Conservation (phyloP, 176 grass and related monocot species). For the Carex myosuroides region DNA sequence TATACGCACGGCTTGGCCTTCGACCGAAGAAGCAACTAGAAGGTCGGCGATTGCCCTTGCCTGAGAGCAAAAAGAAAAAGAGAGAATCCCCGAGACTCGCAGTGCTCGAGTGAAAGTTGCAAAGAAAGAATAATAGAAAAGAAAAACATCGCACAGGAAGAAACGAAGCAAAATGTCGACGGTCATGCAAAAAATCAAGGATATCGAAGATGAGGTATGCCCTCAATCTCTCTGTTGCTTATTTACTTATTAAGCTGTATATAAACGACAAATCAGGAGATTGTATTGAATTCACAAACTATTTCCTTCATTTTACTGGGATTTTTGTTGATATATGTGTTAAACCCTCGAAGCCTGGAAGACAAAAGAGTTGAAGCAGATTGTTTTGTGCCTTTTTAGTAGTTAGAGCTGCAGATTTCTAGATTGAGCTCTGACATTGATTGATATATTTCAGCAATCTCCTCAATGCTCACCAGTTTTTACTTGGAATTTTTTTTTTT, state of each 20-base stretch:
- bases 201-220: conserved; percentile 96
- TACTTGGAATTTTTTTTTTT: neutral
- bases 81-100: neutral
- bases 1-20: neutral
- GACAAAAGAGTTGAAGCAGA: neutral
- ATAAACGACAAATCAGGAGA: neutral
- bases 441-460: neutral
- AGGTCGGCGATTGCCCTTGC: neutral
- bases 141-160: neutral
- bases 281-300: neutral
- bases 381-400: neutral
- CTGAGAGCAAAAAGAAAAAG: neutral
- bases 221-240: neutral
- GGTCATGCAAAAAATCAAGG: conserved; percentile 99
- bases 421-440: neutral
- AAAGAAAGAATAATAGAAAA: neutral
- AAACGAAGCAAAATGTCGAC: conserved; percentile 51
- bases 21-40: neutral
- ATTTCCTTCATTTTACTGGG: neutral
- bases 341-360: neutral
- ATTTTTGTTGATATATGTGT: neutral
- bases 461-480: neutral
- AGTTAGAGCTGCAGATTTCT: neutral
- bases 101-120: neutral
- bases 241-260: neutral